These are phyloP conservation scores for Salix caprea DNA, from an alignment of 345 rosid genomes.

Conservation along the genomic window DNA sequence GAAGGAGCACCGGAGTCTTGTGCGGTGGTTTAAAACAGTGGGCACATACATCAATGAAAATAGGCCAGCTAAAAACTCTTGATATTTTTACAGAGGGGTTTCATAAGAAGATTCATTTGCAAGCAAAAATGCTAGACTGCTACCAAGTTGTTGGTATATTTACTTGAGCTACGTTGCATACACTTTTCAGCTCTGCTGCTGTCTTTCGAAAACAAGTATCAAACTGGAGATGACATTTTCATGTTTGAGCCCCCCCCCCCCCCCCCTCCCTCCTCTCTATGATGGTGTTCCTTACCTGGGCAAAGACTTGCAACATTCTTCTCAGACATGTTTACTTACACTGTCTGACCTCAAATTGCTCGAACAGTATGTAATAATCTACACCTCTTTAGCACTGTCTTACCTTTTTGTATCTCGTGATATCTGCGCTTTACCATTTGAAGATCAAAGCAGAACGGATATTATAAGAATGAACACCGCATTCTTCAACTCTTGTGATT, in stretches of 20 bases:
- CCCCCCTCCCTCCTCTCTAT: not conserved
- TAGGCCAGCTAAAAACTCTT: constrained; percentile 16
- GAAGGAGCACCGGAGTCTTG: constrained; percentile 68
- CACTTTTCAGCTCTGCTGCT: not conserved
- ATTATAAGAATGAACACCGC: not conserved
- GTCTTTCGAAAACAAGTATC: not conserved
- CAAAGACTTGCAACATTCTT: not conserved
- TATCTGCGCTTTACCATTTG: not conserved
- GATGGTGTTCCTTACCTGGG: not conserved
- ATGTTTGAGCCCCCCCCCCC: not conserved
- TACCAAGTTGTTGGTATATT: not conserved
- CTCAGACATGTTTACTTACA: not conserved
- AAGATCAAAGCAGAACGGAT: not conserved
- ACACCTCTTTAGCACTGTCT: not conserved
- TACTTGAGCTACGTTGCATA: not conserved
- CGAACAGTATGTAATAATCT: not conserved
- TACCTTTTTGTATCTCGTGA: not conserved
- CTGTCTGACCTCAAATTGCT: not conserved
- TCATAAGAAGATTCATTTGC: not conserved
- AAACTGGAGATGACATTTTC: not conserved
- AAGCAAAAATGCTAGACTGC: not conserved
- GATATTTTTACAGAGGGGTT: not conserved
- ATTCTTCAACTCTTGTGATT: not conserved
- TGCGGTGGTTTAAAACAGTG: constrained; percentile 79
- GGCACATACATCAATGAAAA: constrained; percentile 54